Percentiles rank a stretch among this genome's conserved stretches.
Evolutionary conservation across 345 rosid genomes (phyloP).

Genomic region (Gossypium anomalum): DNA sequence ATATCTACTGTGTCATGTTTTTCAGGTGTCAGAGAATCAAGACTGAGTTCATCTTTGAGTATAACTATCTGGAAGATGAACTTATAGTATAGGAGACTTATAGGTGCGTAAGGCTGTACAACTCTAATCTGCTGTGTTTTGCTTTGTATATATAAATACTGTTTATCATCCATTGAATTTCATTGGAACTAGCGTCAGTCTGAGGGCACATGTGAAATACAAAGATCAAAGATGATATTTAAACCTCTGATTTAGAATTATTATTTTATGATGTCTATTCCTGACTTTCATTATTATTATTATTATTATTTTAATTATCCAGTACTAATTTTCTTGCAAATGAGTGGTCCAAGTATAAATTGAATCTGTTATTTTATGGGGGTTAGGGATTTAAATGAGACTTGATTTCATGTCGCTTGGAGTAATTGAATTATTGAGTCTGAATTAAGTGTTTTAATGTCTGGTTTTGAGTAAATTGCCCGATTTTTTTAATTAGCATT

Average conservation of each 20-base stretch:
- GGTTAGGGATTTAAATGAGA: slow-evolving; percentile 6
- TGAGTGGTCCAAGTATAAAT: too few species aligned
- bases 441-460: too few species aligned
- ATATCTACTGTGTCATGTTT: background rate
- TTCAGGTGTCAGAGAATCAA: slow-evolving; percentile 96
- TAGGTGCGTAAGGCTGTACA: background rate
- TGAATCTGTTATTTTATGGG: too few species aligned
- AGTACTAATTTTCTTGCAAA: too few species aligned
- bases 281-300: background rate
- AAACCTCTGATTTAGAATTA: background rate
- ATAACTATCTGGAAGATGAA: slow-evolving; percentile 90
- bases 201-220: background rate
- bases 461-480: too few species aligned
- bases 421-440: too few species aligned
- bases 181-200: background rate
- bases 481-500: too few species aligned
- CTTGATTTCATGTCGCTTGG: slow-evolving; percentile 19
- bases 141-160: background rate
- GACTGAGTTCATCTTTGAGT: slow-evolving; percentile 89
- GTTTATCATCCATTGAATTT: background rate
- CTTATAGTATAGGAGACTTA: slow-evolving; percentile 36
- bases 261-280: background rate
- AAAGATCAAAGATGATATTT: background rate
- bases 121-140: background rate
- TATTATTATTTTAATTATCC: too few species aligned